Base-by-base conservation (phyloP, 169 alveolate species). In the Plasmodium blacklocki region DNA sequence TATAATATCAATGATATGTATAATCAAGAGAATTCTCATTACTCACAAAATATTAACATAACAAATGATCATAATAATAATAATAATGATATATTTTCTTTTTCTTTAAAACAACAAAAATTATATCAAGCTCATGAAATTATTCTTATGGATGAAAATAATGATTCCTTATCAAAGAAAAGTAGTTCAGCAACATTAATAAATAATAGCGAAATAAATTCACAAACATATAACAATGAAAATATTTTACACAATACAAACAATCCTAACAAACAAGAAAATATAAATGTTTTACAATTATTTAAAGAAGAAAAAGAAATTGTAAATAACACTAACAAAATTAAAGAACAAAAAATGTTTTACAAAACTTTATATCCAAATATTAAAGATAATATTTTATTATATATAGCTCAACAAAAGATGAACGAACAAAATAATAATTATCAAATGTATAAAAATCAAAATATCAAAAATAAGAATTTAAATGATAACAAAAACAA, bases 331-430 rank as follows among this genome's bases (percentile, higher is more conserved):
- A 32, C 5, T 2, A n/a, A 54, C 7, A 6, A 39, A 8, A 14
- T 15, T 11, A 58, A 19, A 64, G 14, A 23, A 8, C 15, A 62
- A 2, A 39, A 43, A 7, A 54, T 11, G 2, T 78, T 78, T 21
- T 78, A 43, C 58, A 78, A 78, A 78, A 78, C 89, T 2, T 11
- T 78, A 45, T 52, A 39, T 19, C 78, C 89, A 52, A 54, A 78
- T 19, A 67, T 78, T 50, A 66, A 67, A 21, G 89, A 78, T n/a
- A 67, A 47, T 23, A 67, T 78, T n/a, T 58, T 78, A 18, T 43
- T 78, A 21, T 78, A 78, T 50, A 59, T 78, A 12, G 89, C 89
- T 52, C 45, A 78, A 45, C 80, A 78, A 59, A 78, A 78, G 15
- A 68, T 68, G 78, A 78, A 58, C 23, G 80, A 60, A 70, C 50